Conservation (phyloP, 2,329 filamentous ascomycete species). For the Ceratocystis huliohia region DNA sequence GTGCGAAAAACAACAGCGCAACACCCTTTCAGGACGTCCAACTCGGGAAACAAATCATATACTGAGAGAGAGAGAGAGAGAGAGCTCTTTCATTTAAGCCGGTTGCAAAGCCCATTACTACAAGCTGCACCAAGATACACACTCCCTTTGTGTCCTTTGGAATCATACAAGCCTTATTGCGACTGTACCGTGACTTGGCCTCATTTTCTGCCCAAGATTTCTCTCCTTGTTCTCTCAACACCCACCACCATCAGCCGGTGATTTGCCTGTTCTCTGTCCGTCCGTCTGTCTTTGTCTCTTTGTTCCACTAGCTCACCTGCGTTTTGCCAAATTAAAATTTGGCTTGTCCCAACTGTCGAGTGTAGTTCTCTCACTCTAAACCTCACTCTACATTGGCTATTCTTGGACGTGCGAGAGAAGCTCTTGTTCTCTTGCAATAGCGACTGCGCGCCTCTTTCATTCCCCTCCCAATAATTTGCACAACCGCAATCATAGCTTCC, state of each 20-base stretch:
- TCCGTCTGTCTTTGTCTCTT: neutral
- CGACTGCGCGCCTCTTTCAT: conserved; percentile 17
- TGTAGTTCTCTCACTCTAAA: neutral
- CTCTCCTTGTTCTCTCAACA: neutral
- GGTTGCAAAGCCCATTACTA: neutral
- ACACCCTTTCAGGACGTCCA: conserved; percentile 12
- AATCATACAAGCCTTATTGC: neutral
- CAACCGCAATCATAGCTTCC: conserved; percentile 24
- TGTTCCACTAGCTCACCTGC: neutral
- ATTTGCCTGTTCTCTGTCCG: neutral
- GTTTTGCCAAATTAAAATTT: neutral
- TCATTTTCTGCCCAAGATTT: neutral
- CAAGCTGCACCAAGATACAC: neutral
- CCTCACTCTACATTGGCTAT: neutral
- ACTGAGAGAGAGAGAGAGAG: conserved; percentile 4
- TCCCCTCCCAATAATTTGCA: conserved; percentile 22
- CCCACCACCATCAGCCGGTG: neutral
- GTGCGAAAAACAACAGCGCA: conserved; percentile 18
- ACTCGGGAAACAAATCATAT: conserved; percentile 16
- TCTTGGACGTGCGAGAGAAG: conserved; percentile 3
- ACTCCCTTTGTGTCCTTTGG: neutral
- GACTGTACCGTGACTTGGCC: neutral
- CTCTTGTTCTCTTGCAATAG: conserved; percentile 21
- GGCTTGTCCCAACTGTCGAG: neutral
- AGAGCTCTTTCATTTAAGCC: neutral